Base-by-base conservation (phyloP, 2,329 filamentous ascomycete species). In the Fusarium sp. region DNA sequence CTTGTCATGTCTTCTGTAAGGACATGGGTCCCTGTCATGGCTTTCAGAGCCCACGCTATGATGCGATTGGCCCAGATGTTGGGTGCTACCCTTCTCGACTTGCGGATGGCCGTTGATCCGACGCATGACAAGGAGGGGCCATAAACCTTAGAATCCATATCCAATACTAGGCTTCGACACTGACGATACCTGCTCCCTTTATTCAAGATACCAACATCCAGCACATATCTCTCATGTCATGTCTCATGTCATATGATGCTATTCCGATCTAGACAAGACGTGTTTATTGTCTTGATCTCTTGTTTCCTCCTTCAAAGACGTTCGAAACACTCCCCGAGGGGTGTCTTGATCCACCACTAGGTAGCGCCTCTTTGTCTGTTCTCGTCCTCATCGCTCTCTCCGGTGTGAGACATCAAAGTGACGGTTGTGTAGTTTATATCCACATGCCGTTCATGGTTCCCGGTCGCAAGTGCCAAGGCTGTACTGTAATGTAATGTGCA, bases 381-480 rank as follows among this genome's bases (percentile, higher is more conserved):
- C 66, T 61, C 50, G 42, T 67, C 50, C 53, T 54, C 62, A 25
- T 73, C 62, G 70, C 58, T 60, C 58, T 59, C 60, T 57, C 64
- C 55, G 64, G 39, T 27, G 63, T 53, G 69, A 63, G 45, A 71
- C 53, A 50, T 60, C 29, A 49, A 53, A 59, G 31, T 59, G 69
- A 70, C 55, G 60, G 65, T 47, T 72, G 65, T 69, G 52, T 62
- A 55, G 65, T 63, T 44, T 42, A 47, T 63, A 71, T 46, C 53
- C 65, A 59, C 65, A 72, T 70, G 65, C 69, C 65, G 70, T 72
- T 66, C 69, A 47, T 58, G 52, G 63, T 45, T 66, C 65, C 57
- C 53, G 52, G 36, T 49, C 47, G 35, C 64, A 54, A 50, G 62
- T 46, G 45, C 41, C 42, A 49, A 45, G 49, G 35, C 35, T 55